These are phyloP conservation scores for Hypoxylon sp. DNA, from an alignment of 2,329 filamentous ascomycete species.

Conservation along the genomic window DNA sequence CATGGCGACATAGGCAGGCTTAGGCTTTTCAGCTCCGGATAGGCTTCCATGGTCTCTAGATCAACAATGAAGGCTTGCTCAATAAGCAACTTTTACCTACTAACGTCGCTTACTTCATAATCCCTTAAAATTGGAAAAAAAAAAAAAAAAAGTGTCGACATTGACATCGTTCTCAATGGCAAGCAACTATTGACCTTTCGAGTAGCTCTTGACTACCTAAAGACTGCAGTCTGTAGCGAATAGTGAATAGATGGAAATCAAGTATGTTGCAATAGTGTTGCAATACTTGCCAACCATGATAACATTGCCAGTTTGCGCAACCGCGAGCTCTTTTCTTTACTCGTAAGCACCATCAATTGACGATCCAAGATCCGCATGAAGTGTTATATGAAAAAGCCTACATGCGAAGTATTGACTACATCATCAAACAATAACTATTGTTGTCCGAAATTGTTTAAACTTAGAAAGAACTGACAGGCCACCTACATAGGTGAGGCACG, in stretches of 20 bases:
- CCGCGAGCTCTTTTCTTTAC: too few relatives aligned
- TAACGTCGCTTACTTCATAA: too few relatives aligned
- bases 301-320: constrained; percentile 21
- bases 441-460: neutral
- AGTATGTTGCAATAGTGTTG: constrained; percentile 21
- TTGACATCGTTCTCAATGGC: neutral
- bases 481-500: neutral
- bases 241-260: neutral
- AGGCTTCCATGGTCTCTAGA: neutral
- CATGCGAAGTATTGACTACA: neutral
- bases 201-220: neutral
- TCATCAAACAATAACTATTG: neutral
- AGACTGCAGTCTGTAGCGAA: neutral
- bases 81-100: neutral
- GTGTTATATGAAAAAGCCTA: neutral
- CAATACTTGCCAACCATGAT: constrained; percentile 19
- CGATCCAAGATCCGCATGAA: neutral
- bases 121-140: neutral
- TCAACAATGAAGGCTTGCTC: neutral
- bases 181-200: too few relatives aligned
- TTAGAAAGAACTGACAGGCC: neutral
- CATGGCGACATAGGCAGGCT: neutral
- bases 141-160: neutral
- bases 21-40: neutral
- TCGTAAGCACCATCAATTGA: neutral